Percentiles rank a stretch among this genome's conserved stretches.
These are phyloP conservation scores for Xylaria sp. DNA, from an alignment of 2,329 filamentous ascomycete species.

Conservation along the genomic window DNA sequence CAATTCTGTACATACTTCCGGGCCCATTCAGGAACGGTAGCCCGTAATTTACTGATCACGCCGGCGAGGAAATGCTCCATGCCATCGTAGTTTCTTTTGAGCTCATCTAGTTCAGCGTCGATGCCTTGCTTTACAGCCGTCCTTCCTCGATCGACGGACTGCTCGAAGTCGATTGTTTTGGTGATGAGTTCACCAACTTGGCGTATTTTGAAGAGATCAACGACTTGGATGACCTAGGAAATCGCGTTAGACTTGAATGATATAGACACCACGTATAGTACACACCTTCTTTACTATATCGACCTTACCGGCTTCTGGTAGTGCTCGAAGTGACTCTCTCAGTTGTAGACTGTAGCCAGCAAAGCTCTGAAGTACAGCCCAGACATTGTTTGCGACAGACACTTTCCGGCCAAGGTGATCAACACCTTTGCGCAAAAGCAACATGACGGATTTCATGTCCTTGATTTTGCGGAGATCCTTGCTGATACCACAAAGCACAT, in stretches of 20 bases:
- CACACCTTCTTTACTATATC: slow-evolving; percentile 49
- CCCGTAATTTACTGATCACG: slow-evolving; percentile 59
- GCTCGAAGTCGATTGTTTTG: slow-evolving; percentile 73
- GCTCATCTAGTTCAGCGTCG: slow-evolving; percentile 66
- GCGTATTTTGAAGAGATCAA: slow-evolving; percentile 49
- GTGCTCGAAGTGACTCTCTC: slow-evolving; percentile 54
- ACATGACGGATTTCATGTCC: slow-evolving; percentile 65
- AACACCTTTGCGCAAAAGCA: slow-evolving; percentile 73
- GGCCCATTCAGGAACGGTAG: slow-evolving; percentile 56
- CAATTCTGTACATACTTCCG: slow-evolving; percentile 60
- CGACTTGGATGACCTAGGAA: slow-evolving; percentile 40
- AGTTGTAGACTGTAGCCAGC: slow-evolving; percentile 66
- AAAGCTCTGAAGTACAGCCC: slow-evolving; percentile 69
- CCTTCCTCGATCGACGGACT: slow-evolving; percentile 63
- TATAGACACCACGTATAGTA: background rate
- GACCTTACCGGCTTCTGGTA: slow-evolving; percentile 49
- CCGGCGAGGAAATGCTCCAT: slow-evolving; percentile 67
- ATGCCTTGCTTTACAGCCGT: slow-evolving; percentile 69
- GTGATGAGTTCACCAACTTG: slow-evolving; percentile 66
- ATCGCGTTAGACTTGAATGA: background rate
- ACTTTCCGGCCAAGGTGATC: slow-evolving; percentile 44
- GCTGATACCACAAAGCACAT: slow-evolving; percentile 49
- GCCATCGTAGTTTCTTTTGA: slow-evolving; percentile 73
- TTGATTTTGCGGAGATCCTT: slow-evolving; percentile 64
- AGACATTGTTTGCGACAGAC: slow-evolving; percentile 61